Base-by-base conservation (phyloP, 1,139 yeast species). In the Yamadazyma taylorii region DNA sequence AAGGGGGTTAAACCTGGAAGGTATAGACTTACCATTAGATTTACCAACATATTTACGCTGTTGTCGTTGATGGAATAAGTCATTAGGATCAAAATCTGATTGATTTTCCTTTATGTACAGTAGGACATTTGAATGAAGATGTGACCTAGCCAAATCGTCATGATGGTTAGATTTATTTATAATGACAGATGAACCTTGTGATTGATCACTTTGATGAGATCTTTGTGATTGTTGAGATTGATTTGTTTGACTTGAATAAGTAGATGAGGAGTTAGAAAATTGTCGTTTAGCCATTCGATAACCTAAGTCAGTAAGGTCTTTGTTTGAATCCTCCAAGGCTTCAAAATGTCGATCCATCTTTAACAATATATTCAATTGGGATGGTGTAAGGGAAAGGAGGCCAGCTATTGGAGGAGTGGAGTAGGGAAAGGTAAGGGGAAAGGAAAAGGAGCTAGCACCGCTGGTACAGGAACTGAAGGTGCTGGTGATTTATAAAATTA, bases 41-140 rank as follows among this genome's bases (percentile, higher is more conserved):
- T n/a, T n/a, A 17, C 72, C 63, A 43, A 63, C 51, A 37, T 63
- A 61, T 42, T 52, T 54, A 31, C 50, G 37, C 27, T 47, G 51
- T 45, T 65, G 68, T 35, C 74, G 55, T 36, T 69, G 70, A 11
- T 61, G 56, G 41, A 53, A 70, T 33, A 70, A 50, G 26, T 61
- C 68, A 45, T 66, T 60, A 21, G 73, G 58, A 40, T 64, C 56
- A 37, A 66, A 63, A 3, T 47, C 52, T 25, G 37, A 24, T 14
- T 43, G 42, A 34, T 41, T 42, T 16, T 38, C 37, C 17, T 39
- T 40, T 5, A 48, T 48, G 32, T 47, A 48, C 19, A 38, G 45
- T 32, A 48, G 32, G 4, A 48, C 52, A 24, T 37, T 36, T 8
- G 45, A 35, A 23, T 38, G 40, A 2, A 36, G 13, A 17, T 30